Conservation (phyloP, 306 rosid genomes). For the Acmispon strigosus region DNA sequence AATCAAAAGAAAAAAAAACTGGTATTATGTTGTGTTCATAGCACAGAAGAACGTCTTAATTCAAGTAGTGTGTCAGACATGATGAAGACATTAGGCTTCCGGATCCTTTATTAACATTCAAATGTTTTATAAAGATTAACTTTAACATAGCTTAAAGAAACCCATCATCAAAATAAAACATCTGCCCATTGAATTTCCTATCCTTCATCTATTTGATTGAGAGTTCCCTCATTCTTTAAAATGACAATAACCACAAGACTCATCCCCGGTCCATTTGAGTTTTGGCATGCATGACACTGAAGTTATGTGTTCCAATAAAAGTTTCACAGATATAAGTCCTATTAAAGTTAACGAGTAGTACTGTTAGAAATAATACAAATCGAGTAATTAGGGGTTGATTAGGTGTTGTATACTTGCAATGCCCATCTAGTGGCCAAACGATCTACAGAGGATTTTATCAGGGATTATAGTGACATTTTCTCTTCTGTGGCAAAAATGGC, state of each 20-base stretch:
- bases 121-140: neutral
- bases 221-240: neutral
- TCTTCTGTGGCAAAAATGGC: too few relatives aligned
- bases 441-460: too few relatives aligned
- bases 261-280: slow-evolving; percentile 6
- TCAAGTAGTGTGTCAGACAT: neutral
- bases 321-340: slow-evolving; percentile 7
- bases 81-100: neutral
- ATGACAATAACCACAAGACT: neutral
- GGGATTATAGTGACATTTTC: too few relatives aligned
- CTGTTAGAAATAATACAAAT: too few relatives aligned
- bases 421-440: too few relatives aligned
- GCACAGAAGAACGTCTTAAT: slow-evolving; percentile 1
- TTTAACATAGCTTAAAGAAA: neutral
- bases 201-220: neutral
- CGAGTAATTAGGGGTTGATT: too few relatives aligned
- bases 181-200: slow-evolving; percentile 5
- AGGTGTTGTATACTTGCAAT: too few relatives aligned
- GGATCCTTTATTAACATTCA: neutral
- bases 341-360: neutral
- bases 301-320: neutral
- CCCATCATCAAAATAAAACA: neutral
- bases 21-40: slow-evolving; percentile 17
- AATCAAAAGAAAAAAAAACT: slow-evolving; percentile 24
- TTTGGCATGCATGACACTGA: slow-evolving; percentile 3